Evolutionary conservation across 2,329 filamentous ascomycete species (phyloP).

Genomic region (Endoconidiophora laricicola): DNA sequence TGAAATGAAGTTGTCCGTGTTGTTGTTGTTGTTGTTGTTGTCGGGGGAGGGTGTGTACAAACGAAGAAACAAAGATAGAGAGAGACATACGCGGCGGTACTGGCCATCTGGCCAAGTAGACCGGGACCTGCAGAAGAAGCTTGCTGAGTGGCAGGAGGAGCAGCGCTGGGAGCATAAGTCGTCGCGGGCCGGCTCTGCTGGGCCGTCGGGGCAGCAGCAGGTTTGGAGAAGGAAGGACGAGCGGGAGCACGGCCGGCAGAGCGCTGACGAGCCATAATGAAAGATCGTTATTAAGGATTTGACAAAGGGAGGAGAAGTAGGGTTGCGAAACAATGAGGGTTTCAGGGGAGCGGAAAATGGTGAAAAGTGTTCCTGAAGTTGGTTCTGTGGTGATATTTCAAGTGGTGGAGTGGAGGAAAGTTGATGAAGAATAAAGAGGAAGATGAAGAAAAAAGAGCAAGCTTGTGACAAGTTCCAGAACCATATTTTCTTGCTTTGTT

Average conservation of each 20-base stretch:
- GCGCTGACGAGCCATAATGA: constrained; percentile 62
- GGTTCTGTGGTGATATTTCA: neutral
- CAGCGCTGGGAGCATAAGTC: constrained; percentile 34
- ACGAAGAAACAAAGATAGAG: neutral
- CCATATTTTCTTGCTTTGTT: neutral
- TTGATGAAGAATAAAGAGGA: neutral
- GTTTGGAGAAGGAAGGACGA: constrained; percentile 42
- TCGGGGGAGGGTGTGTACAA: neutral
- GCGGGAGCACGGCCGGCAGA: constrained; percentile 45
- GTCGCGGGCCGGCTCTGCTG: constrained; percentile 58
- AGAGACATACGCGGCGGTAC: constrained; percentile 77
- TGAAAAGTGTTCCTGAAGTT: neutral
- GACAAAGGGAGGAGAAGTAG: constrained; percentile 11
- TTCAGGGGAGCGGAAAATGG: neutral
- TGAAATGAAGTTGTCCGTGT: constrained; percentile 10
- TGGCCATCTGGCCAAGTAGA: constrained; percentile 92
- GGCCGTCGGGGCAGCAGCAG: constrained; percentile 36
- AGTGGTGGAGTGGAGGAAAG: neutral
- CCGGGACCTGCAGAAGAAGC: constrained; percentile 49
- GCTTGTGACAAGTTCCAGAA: no score
- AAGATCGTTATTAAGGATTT: constrained; percentile 10
- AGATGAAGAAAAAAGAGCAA: neutral
- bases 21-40: no score
- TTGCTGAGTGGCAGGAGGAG: constrained; percentile 33
- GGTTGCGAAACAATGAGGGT: neutral